Evolutionary conservation across 2,329 filamentous ascomycete species (phyloP).

Genomic region (Fusarium sp.): DNA sequence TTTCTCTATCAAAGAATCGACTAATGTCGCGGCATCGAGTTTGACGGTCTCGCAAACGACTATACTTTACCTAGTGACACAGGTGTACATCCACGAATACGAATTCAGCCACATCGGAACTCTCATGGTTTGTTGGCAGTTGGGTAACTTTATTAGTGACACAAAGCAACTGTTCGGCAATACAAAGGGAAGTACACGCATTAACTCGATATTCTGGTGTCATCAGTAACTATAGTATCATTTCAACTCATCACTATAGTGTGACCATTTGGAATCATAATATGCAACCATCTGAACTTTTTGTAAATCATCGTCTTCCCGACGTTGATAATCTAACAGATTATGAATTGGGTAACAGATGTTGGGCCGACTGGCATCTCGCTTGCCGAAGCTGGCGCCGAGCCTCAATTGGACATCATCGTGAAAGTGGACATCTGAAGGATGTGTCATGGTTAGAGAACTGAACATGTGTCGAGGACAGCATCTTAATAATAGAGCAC

Average conservation of each 20-base stretch:
- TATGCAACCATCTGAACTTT: conserved; percentile 2
- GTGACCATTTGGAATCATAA: conserved; percentile 4
- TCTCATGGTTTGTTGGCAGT: neutral
- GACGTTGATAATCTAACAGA: conserved; percentile 35
- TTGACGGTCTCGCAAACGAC: neutral
- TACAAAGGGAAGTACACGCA: neutral
- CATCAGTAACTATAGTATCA: neutral
- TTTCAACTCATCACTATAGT: neutral
- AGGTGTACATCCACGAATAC: neutral
- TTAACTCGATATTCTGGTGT: neutral
- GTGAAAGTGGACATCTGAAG: neutral
- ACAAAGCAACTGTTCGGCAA: neutral
- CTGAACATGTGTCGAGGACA: neutral
- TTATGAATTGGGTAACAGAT: conserved; percentile 37
- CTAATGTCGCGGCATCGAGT: neutral
- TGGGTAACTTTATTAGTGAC: neutral
- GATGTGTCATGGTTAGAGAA: neutral
- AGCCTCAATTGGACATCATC: conserved; percentile 13
- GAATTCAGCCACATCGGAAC: neutral
- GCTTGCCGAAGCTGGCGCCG: conserved; percentile 33
- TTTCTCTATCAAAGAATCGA: neutral
- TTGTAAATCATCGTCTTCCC: neutral
- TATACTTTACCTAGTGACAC: neutral
- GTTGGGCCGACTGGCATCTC: conserved; percentile 9
- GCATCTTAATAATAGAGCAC: neutral